These are phyloP conservation scores for Achaetomiella virescens DNA, from an alignment of 495 filamentous ascomycete genomes.

Conservation along the genomic window DNA sequence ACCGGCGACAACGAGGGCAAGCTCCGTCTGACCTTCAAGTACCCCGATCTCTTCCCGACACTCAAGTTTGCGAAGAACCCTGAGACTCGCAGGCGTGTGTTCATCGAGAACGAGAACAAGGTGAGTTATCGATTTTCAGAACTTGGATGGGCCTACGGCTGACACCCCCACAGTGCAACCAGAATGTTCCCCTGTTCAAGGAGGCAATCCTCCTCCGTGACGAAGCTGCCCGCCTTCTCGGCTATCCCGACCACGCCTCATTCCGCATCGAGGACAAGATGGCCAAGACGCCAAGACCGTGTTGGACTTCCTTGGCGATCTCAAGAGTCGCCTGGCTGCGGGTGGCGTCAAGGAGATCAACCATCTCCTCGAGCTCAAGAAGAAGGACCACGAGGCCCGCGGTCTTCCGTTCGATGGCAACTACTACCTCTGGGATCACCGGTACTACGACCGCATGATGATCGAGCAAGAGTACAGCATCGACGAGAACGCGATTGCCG, in stretches of 20 bases:
- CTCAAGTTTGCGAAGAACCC: constrained; percentile 53
- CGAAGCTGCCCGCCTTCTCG: constrained; percentile 83
- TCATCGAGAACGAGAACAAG: constrained; percentile 56
- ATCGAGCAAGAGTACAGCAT: constrained; percentile 84
- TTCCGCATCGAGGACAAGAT: constrained; percentile 95
- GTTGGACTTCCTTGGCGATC: constrained; percentile 72
- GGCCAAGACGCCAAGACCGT: constrained; percentile 87
- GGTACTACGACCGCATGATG: constrained; percentile 84
- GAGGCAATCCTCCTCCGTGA: constrained; percentile 85
- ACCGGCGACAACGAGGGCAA: constrained; percentile 61
- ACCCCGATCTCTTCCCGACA: constrained; percentile 55
- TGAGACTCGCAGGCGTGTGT: constrained; percentile 49
- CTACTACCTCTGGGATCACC: constrained; percentile 87
- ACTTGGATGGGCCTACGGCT: background rate
- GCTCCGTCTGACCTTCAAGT: constrained; percentile 54
- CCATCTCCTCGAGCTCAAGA: constrained; percentile 70
- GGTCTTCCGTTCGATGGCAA: constrained; percentile 57
- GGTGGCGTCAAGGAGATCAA: constrained; percentile 74
- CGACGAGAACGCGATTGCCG: constrained; percentile 81
- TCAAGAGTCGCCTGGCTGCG: constrained; percentile 64
- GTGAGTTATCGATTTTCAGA: constrained; percentile 19
- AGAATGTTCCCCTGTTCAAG: constrained; percentile 79
- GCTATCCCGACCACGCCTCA: constrained; percentile 87
- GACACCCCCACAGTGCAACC: constrained; percentile 51
- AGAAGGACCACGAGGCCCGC: constrained; percentile 58